These are phyloP conservation scores for Citrus sp. DNA, from an alignment of 345 rosid genomes.

Conservation along the genomic window DNA sequence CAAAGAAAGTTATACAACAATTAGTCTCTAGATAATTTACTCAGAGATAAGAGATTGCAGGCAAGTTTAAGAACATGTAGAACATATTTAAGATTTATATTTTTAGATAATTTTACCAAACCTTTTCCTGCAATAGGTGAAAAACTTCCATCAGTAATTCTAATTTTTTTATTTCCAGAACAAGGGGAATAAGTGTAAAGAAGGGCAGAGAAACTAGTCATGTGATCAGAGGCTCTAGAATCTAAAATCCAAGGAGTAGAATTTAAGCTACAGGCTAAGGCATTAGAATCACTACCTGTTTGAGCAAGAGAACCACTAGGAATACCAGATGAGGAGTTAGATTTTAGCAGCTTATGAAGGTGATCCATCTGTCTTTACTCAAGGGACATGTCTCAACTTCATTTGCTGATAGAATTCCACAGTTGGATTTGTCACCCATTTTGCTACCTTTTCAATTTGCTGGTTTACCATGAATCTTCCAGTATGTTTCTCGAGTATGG, in stretches of 20 bases:
- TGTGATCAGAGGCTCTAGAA: neutral
- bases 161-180: slow-evolving; percentile 1
- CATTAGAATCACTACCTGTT: neutral
- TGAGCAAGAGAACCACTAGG: neutral
- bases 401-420: too few species aligned
- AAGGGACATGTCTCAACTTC: too few species aligned
- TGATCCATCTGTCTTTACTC: too few species aligned
- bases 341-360: neutral
- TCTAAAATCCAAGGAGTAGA: neutral
- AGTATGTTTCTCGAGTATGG: too few species aligned
- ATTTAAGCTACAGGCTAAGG: neutral
- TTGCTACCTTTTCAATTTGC: too few species aligned
- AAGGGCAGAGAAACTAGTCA: neutral
- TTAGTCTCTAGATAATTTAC: neutral
- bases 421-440: too few species aligned
- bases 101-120: neutral
- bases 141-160: neutral
- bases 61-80: neutral
- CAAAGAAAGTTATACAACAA: neutral
- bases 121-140: neutral
- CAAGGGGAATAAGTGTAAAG: neutral
- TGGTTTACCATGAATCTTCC: too few species aligned
- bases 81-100: neutral
- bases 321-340: neutral
- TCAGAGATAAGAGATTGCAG: neutral